phyloP scores from a whole-genome alignment of 2,329 filamentous ascomycete species.

The Fusarium annulatum region DNA sequence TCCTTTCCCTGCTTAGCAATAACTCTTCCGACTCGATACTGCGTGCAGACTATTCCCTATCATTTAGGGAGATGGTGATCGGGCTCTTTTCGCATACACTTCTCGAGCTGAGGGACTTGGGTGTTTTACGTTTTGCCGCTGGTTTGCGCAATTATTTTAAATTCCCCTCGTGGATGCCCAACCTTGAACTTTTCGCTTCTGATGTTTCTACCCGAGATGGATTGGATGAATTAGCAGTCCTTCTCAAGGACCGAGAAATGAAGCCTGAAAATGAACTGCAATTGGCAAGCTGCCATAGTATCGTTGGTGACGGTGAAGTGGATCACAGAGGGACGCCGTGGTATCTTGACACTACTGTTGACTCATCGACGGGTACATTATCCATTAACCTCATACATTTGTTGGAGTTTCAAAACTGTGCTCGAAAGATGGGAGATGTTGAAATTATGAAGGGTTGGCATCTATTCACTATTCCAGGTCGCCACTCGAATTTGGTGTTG shows the following conservation, averaged over 20 bases:
- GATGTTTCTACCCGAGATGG: neutral
- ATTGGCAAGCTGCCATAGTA: neutral
- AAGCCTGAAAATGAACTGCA: neutral
- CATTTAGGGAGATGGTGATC: neutral
- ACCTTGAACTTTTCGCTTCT: neutral
- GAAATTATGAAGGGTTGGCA: accelerated
- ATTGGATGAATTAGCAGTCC: no score
- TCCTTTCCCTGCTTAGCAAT: neutral
- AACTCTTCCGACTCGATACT: neutral
- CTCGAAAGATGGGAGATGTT: neutral
- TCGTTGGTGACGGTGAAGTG: neutral
- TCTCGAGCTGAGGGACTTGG: neutral
- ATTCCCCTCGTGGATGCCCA: neutral
- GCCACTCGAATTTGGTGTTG: neutral
- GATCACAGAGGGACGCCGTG: neutral
- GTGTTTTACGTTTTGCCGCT: neutral
- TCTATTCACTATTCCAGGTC: neutral
- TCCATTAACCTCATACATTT: neutral
- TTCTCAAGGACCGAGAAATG: no score
- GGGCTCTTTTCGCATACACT: neutral
- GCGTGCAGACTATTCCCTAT: neutral
- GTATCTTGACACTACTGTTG: neutral
- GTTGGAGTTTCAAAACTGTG: neutral
- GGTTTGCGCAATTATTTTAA: neutral
- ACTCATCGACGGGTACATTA: neutral